Evolutionary conservation across 2,329 filamentous ascomycete species (phyloP).

Genomic region (Colletotrichum cuscutae): DNA sequence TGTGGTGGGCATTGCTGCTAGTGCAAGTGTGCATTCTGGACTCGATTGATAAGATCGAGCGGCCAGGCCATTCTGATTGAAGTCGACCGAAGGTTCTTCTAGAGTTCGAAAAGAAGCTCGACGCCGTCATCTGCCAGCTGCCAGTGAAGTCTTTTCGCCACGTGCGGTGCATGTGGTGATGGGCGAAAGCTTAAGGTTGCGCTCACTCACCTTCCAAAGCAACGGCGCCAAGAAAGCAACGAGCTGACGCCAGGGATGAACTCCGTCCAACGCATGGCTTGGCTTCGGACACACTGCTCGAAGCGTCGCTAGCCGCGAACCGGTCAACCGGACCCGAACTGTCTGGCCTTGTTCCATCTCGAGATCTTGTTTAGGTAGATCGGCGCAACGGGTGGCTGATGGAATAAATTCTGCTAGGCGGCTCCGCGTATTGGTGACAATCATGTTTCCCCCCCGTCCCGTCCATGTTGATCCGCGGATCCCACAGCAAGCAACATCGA

Average conservation of each 20-base stretch:
- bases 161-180: background rate
- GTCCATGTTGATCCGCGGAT: background rate
- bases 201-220: background rate
- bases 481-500: background rate
- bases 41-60: background rate
- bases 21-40: background rate
- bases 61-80: background rate
- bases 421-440: background rate
- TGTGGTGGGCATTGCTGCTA: background rate
- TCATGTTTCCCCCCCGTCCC: too few relatives aligned
- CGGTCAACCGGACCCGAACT: too few relatives aligned
- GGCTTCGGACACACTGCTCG: conserved; percentile 22
- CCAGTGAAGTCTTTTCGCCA: background rate
- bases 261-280: too few relatives aligned
- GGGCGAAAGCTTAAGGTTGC: conserved; percentile 10
- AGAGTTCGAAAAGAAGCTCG: background rate
- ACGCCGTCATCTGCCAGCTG: background rate
- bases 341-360: background rate
- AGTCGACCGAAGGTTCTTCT: conserved; percentile 4
- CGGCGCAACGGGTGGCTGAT: background rate
- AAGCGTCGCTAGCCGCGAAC: conserved; percentile 12
- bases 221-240: background rate
- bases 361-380: background rate
- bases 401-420: background rate
- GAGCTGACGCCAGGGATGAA: background rate